Evolutionary conservation across 176 grass and related monocot genomes (phyloP).

Genomic region (Aegilops longissima): DNA sequence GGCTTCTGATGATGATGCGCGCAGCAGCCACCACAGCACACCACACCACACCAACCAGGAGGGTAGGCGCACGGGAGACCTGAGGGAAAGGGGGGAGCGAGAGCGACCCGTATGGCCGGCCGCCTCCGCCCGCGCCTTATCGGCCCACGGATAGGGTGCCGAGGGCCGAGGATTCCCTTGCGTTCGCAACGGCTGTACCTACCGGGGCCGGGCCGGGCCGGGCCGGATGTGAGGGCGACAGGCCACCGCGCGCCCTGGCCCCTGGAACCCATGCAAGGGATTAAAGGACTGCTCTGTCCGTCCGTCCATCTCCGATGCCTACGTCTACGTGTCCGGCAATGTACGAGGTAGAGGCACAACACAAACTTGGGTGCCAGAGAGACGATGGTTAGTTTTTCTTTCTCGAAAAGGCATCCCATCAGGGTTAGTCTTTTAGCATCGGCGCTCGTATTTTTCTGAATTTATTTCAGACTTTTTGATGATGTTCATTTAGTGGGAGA

Average conservation of each 20-base stretch:
- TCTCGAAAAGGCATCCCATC: too few species aligned
- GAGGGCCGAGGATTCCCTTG: constrained; percentile 4
- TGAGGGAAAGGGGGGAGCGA: not conserved
- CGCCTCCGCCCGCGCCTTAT: constrained; percentile 32
- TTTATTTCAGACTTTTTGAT: too few species aligned
- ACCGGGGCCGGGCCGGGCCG: not conserved
- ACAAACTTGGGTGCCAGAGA: too few species aligned
- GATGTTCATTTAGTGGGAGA: too few species aligned
- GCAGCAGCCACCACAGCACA: constrained; percentile 11
- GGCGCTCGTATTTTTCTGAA: too few species aligned
- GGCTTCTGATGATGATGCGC: not conserved
- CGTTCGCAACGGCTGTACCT: not conserved
- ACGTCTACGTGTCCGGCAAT: not conserved
- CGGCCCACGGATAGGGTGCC: constrained; percentile 48
- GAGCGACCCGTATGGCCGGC: constrained; percentile 37
- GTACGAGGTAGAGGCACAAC: not conserved
- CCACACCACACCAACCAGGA: constrained; percentile 17
- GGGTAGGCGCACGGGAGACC: not conserved
- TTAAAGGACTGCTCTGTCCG: too few species aligned
- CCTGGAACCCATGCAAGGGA: too few species aligned
- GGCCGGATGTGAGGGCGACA: not conserved
- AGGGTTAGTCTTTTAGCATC: too few species aligned
- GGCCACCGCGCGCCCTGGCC: not conserved
- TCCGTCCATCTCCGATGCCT: not conserved
- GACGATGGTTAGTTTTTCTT: too few species aligned